phyloP scores from a whole-genome alignment of 768 basidiomycete species.

The Omphalotus guepiniiformis region DNA sequence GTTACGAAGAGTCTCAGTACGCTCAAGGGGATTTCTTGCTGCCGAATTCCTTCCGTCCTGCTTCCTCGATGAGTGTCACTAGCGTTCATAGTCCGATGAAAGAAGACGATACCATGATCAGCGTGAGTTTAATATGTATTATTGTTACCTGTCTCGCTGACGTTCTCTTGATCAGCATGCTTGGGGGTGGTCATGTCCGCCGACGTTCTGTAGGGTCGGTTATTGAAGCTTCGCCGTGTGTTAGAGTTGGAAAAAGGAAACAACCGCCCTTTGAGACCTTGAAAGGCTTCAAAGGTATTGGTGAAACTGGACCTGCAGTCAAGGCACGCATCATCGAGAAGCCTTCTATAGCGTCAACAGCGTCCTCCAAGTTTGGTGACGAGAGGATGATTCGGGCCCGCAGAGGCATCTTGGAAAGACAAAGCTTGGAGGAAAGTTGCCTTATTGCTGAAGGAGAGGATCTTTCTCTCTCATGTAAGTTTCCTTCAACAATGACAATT shows the following conservation, averaged over 20 bases:
- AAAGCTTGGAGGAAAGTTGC: conserved; percentile 64
- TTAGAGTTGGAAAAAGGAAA: conserved; percentile 54
- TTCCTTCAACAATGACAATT: neutral
- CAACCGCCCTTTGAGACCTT: conserved; percentile 17
- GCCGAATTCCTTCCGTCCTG: conserved; percentile 53
- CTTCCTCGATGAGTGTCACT: conserved; percentile 57
- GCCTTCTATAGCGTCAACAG: conserved; percentile 62
- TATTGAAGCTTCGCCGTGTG: conserved; percentile 68
- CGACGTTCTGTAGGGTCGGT: conserved; percentile 62
- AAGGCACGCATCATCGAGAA: conserved; percentile 53
- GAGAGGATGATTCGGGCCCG: conserved; percentile 66
- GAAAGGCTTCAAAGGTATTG: conserved; percentile 25
- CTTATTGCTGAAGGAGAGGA: conserved; percentile 69
- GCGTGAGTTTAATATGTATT: conserved; percentile 37
- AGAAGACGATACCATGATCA: conserved; percentile 83
- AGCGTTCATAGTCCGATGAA: conserved; percentile 45
- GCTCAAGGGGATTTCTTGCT: conserved; percentile 35
- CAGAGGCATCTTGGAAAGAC: conserved; percentile 56
- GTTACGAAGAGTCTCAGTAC: conserved; percentile 37
- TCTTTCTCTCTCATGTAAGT: conserved; percentile 46
- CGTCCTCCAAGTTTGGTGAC: conserved; percentile 60
- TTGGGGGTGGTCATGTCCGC: conserved; percentile 73
- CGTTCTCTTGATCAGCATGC: conserved; percentile 49
- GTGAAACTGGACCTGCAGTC: conserved; percentile 15
- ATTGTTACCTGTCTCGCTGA: neutral